phyloP scores from a whole-genome alignment of 306 rosid species.

The Albizia julibrissin region DNA sequence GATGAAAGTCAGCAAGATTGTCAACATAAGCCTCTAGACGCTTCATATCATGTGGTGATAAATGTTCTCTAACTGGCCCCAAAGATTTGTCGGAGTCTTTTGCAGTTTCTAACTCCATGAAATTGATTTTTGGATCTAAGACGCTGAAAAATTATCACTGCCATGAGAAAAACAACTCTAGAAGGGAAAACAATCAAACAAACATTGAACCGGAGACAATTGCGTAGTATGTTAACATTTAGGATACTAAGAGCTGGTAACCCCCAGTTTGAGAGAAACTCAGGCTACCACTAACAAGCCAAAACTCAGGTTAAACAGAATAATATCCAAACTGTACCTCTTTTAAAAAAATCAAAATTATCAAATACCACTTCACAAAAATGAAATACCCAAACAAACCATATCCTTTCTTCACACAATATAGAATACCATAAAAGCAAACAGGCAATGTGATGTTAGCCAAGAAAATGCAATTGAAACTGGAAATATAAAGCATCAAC shows the following conservation, averaged over 20 bases:
- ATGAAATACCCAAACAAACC: neutral
- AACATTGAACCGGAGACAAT: neutral
- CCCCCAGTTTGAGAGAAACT: neutral
- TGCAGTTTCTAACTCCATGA: slow-evolving; percentile 51
- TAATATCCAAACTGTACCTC: neutral
- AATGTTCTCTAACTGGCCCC: slow-evolving; percentile 55
- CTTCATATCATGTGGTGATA: slow-evolving; percentile 90
- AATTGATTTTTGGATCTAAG: slow-evolving; percentile 86
- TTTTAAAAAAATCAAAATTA: neutral
- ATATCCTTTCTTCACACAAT: slow-evolving; percentile 16
- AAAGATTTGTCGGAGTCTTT: slow-evolving; percentile 44
- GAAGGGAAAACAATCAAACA: neutral
- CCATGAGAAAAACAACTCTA: slow-evolving; percentile 6
- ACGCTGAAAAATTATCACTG: slow-evolving; percentile 56
- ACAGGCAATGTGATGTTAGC: neutral
- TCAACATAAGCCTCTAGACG: slow-evolving; percentile 85
- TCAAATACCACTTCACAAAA: neutral
- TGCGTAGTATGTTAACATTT: neutral
- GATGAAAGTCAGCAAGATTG: slow-evolving; percentile 77
- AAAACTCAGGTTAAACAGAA: neutral
- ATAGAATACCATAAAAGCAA: neutral
- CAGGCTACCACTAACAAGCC: neutral
- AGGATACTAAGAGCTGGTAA: neutral
- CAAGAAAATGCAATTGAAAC: neutral
- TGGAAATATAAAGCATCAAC: slow-evolving; percentile 4